Conservation (phyloP, 305 asterid species). For the Stenogyne calaminthoides region DNA sequence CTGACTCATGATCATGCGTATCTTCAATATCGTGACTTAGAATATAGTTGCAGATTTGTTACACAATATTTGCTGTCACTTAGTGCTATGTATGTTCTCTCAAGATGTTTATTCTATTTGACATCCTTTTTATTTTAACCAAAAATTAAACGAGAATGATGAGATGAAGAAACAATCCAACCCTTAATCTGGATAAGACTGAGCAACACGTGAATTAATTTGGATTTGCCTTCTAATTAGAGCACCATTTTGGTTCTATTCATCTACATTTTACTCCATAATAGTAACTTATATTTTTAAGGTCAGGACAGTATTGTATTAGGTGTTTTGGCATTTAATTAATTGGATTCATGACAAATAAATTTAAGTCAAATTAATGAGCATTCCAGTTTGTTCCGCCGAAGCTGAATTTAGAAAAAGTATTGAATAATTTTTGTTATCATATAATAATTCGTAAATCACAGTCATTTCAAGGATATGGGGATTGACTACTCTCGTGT, state of each 20-base stretch:
- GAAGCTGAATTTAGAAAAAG: neutral
- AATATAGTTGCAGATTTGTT: neutral
- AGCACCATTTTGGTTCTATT: neutral
- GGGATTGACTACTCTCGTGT: too few species aligned
- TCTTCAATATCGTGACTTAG: constrained; percentile 9
- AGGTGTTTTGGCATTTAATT: neutral
- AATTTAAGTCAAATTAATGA: neutral
- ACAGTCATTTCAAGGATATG: neutral
- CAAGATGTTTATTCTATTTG: neutral
- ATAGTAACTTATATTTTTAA: neutral
- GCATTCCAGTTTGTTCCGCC: neutral
- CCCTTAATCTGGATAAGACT: neutral
- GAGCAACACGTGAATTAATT: neutral
- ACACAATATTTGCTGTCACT: neutral
- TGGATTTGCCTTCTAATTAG: neutral
- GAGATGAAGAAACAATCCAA: neutral
- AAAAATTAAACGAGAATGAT: neutral
- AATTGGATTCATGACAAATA: neutral
- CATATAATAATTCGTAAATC: neutral
- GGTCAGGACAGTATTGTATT: neutral
- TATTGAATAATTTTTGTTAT: neutral
- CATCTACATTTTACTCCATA: neutral
- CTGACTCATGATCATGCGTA: constrained; percentile 16
- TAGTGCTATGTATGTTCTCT: neutral
- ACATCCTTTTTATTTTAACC: neutral